Conservation (phyloP, 768 basidiomycete species). For the Pleurotus tuber-regium region DNA sequence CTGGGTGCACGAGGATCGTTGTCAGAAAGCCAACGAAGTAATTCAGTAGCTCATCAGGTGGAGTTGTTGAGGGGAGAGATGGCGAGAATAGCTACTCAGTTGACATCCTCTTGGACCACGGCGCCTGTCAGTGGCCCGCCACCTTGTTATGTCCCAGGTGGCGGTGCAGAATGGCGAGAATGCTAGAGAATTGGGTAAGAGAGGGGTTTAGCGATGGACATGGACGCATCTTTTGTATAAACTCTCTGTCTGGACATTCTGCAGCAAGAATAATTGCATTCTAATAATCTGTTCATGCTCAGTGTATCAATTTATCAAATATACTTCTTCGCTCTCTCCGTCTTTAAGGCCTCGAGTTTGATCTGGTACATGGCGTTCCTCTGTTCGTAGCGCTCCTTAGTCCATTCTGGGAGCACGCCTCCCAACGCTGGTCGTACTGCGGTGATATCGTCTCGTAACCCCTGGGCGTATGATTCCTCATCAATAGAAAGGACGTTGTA, state of each 20-base stretch:
- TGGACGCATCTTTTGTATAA: no score
- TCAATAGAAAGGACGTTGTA: slow-evolving; percentile 32
- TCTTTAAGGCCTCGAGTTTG: slow-evolving; percentile 33
- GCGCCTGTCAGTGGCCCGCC: no score
- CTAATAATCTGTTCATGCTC: not conserved
- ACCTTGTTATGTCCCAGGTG: no score
- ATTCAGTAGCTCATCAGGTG: no score
- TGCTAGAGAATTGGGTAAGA: no score
- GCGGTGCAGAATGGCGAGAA: no score
- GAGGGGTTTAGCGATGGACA: no score
- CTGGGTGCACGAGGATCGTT: not conserved
- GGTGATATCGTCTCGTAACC: slow-evolving; percentile 32
- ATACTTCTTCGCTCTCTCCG: slow-evolving; percentile 18
- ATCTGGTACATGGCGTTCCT: slow-evolving; percentile 34
- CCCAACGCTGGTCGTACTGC: slow-evolving; percentile 26
- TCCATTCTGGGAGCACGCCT: slow-evolving; percentile 32
- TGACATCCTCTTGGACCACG: no score
- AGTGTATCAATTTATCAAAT: not conserved
- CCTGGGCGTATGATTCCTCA: slow-evolving; percentile 35
- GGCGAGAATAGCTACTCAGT: no score
- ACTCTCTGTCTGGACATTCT: no score
- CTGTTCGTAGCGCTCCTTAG: slow-evolving; percentile 25
- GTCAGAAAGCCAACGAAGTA: not conserved
- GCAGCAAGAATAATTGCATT: not conserved
- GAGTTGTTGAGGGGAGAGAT: no score